phyloP scores from a whole-genome alignment of 2,329 filamentous ascomycete species.

The Boeremia lycopersici region DNA sequence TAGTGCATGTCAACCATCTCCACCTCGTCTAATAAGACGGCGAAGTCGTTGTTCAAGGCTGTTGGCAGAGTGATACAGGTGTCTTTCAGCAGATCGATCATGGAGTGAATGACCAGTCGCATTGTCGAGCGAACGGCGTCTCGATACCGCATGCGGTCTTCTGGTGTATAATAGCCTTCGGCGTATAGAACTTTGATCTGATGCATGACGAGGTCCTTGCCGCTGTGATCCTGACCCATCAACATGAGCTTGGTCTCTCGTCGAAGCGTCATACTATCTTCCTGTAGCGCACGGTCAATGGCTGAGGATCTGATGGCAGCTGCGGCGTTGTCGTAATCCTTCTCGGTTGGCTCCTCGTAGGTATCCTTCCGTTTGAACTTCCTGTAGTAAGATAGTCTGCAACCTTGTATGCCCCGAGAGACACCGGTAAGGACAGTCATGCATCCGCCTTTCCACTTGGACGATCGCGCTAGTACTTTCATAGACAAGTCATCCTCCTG shows the following conservation, averaged over 20 bases:
- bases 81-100: constrained; percentile 44
- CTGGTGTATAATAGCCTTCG: constrained; percentile 40
- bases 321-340: constrained; percentile 41
- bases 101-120: constrained; percentile 41
- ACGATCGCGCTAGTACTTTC: constrained; percentile 37
- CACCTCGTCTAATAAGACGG: constrained; percentile 42
- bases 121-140: constrained; percentile 38
- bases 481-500: constrained; percentile 40
- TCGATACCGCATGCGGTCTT: constrained; percentile 38
- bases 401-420: constrained; percentile 43
- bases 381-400: constrained; percentile 36
- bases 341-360: constrained; percentile 30
- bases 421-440: constrained; percentile 38
- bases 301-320: constrained; percentile 43
- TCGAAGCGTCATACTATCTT: constrained; percentile 40
- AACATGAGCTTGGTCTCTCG: constrained; percentile 45
- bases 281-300: constrained; percentile 42
- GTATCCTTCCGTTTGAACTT: constrained; percentile 30
- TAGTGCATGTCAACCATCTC: constrained; percentile 34
- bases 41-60: constrained; percentile 38
- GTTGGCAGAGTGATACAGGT: constrained; percentile 38
- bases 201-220: constrained; percentile 45
- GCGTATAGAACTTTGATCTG: constrained; percentile 45
- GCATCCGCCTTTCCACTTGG: constrained; percentile 36
- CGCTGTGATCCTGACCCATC: constrained; percentile 36